These are phyloP conservation scores for Priceomyces fermenticarens DNA, from an alignment of 805 yeast genomes.

Conservation along the genomic window DNA sequence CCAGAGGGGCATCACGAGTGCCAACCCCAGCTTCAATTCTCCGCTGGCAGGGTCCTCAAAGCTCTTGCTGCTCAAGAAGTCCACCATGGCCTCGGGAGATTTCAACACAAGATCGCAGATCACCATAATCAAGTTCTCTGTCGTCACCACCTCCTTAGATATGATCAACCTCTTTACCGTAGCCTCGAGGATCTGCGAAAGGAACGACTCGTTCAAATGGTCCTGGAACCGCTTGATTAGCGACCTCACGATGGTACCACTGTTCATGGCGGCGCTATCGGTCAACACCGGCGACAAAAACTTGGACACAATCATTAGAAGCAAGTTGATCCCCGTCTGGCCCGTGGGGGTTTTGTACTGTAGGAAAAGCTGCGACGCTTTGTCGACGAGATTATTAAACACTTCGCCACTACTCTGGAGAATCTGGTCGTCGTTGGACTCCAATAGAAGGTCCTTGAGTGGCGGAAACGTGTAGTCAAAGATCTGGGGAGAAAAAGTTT, in stretches of 20 bases:
- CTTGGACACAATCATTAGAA: slow-evolving; percentile 65
- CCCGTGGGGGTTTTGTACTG: slow-evolving; percentile 30
- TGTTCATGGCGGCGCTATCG: slow-evolving; percentile 79
- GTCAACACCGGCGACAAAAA: slow-evolving; percentile 68
- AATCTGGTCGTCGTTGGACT: slow-evolving; percentile 69
- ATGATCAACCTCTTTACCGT: slow-evolving; percentile 63
- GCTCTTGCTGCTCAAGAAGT: slow-evolving; percentile 47
- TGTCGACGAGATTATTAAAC: slow-evolving; percentile 55
- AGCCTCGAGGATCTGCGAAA: slow-evolving; percentile 65
- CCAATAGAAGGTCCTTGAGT: slow-evolving; percentile 36
- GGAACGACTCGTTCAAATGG: slow-evolving; percentile 36
- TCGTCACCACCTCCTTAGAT: slow-evolving; percentile 68
- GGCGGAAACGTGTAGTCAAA: slow-evolving; percentile 44
- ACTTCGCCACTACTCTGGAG: slow-evolving; percentile 76
- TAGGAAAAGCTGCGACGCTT: slow-evolving; percentile 32
- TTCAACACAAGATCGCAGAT: slow-evolving; percentile 66
- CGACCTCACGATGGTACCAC: slow-evolving; percentile 64
- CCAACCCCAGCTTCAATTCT: slow-evolving; percentile 41
- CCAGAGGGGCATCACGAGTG: slow-evolving; percentile 73
- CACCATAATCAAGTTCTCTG: slow-evolving; percentile 74
- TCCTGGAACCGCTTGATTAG: slow-evolving; percentile 51
- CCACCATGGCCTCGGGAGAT: slow-evolving; percentile 62
- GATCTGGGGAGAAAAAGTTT: slow-evolving; percentile 34
- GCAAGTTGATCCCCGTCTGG: slow-evolving; percentile 48
- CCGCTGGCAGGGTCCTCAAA: slow-evolving; percentile 22